Evolutionary conservation across 163 green algal species (phyloP).

Genomic region (Chloromonas sp.): DNA sequence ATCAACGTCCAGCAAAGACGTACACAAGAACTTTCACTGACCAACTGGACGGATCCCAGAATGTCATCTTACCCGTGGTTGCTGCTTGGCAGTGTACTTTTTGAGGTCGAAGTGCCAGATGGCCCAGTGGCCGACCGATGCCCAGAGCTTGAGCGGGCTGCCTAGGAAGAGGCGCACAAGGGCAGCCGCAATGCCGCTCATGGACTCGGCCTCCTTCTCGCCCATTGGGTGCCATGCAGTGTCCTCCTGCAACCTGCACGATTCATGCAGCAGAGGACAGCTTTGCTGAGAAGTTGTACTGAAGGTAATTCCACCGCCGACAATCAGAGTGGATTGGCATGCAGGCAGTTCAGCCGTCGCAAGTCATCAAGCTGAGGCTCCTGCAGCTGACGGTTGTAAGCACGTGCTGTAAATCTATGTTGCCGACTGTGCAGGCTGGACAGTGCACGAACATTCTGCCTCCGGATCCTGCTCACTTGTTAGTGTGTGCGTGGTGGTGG

Average conservation of each 20-base stretch:
- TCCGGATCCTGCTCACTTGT: conserved; percentile 73
- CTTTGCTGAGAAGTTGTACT: not conserved
- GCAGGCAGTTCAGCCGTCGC: too few species aligned
- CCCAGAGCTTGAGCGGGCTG: conserved; percentile 85
- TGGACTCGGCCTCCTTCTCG: conserved; percentile 49
- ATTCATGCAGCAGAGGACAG: not conserved
- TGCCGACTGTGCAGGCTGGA: too few species aligned
- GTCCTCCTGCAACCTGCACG: conserved; percentile 79
- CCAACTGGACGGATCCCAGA: too few species aligned
- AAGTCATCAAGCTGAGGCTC: too few species aligned
- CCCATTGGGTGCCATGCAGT: conserved; percentile 86
- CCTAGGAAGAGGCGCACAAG: conserved; percentile 79
- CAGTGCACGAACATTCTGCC: too few species aligned
- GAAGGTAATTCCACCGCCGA: not conserved
- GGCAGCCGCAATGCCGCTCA: conserved; percentile 1
- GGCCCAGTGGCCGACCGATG: conserved; percentile 89
- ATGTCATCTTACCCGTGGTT: conserved; percentile 52
- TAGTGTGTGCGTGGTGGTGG: conserved; percentile 95
- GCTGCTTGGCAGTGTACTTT: conserved; percentile 86
- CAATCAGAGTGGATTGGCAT: too few species aligned
- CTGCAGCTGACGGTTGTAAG: too few species aligned
- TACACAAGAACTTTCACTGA: too few species aligned
- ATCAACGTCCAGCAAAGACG: too few species aligned
- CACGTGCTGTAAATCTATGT: too few species aligned
- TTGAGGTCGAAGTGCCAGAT: conserved; percentile 93